Evolutionary conservation across 1,139 yeast species (phyloP), one percentile per base, ranked within the genome.

Genomic region (Geotrichum australiense): DNA sequence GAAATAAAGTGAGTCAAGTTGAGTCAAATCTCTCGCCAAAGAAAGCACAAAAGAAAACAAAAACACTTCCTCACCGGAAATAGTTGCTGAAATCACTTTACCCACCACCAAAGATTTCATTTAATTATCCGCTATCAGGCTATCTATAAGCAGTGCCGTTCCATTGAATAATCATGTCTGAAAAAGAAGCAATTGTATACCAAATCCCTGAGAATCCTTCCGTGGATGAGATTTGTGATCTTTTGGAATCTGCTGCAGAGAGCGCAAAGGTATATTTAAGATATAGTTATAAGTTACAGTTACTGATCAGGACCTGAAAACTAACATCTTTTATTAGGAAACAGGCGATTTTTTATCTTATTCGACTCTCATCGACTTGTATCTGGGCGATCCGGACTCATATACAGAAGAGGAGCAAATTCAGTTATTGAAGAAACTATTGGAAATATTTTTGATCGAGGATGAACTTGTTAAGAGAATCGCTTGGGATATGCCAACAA

Each of bases 401-500:
- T 80, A 69, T 58, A 49, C 69, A 15, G 63, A 63, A 37, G 71
- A 65, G 0, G 85, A 81, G 45, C 70, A 74, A 39, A 69, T 65
- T 5, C 41, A 43, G 37, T 52, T 76, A 14, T 55, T 80, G 42
- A 56, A 55, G 2, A 57, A 63, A 11, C 55, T 85, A 20, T 57
- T 66, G 34, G 63, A 57, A 0, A 62, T 74, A 0, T 23, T 45
- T 12, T 58, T 85, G 24, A 26, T 36, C 14, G 34, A 53, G 29
- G 55, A 67, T 21, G 68, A 69, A n/a, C 60, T 85, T 27, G 66
- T 78, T 0, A 66, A 71, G 46, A 84, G 81, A 52, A 74, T 85
- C 46, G 94, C 94, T 1, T 87, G 96, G 96, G 96, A 87, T 58
- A 57, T 87, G 18, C 96, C 95, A 0, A 71, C 68, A 24, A 56